Evolutionary conservation across 1,284 basidiomycete genomes (phyloP), one percentile per base, ranked within the genome.

Genomic region (Trametes polyzona): DNA sequence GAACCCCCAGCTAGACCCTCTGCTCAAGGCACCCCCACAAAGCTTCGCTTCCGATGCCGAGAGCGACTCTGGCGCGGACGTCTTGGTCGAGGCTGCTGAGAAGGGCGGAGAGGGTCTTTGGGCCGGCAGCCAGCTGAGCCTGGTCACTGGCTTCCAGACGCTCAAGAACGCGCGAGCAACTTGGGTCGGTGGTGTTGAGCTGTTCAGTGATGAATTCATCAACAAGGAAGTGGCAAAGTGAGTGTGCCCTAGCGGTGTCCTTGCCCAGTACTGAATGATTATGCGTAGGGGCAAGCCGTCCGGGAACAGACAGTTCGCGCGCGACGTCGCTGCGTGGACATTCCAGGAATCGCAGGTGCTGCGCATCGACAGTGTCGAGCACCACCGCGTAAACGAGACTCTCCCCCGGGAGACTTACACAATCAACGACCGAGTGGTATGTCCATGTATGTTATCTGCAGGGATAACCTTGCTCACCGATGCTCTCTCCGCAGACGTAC

Each of bases 71-170:
- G 81, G 76, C 27, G 83, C 83, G 4, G 82, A 85, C 54, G 76
- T 78, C 0, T 57, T 91, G 3, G 79, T 84, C 0, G 88, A 90
- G 32, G 82, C 88, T 3, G 73, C 84, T 0, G 88, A 87, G 57
- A 90, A 82, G 70, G 84, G 79, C 54, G 90, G 85, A 9, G 89
- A 92, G 72, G 82, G 87, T 58, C 75, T 88, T 55, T 93, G 90
- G 82, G 90, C 90, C 0, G 95, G 94, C 4, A 84, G 83, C 60
- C 81, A 83, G 33, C 78, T 94, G 39, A 79, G 83, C 26, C 78
- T 98, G 35, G 93, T 95, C 41, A 90, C 89, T 3, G 96, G 93
- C 6, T 92, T 98, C 80, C 96, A 99, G 76, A 86, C 93, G 1
- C 76, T 80, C 23, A 83, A 84, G 57, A 93, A 91, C 65, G 88